phyloP scores from a whole-genome alignment of 768 basidiomycete species.

The Steccherinum ochraceum region DNA sequence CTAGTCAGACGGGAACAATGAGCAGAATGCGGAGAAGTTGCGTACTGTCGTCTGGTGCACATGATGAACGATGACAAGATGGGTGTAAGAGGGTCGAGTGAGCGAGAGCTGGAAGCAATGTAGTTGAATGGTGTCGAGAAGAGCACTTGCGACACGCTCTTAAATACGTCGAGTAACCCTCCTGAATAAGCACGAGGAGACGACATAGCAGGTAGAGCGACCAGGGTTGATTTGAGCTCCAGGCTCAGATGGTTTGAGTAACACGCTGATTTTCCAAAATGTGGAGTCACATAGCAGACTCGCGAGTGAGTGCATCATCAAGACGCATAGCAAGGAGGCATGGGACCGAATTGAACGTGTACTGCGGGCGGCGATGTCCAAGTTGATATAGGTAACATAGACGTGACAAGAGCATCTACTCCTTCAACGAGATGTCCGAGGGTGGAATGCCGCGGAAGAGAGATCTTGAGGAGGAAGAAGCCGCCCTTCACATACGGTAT shows the following conservation, averaged over 20 bases:
- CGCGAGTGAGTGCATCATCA: not conserved
- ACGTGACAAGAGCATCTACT: not conserved
- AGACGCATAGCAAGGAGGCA: not conserved
- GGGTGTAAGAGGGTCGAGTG: too few species aligned
- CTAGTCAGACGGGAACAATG: not conserved
- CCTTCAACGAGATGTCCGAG: not conserved
- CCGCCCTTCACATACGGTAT: not conserved
- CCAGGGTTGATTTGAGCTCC: not conserved
- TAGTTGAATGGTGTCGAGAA: too few species aligned
- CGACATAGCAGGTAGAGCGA: not conserved
- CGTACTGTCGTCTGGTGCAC: constrained; percentile 22
- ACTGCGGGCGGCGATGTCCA: not conserved
- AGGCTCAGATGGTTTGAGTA: not conserved
- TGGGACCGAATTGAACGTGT: not conserved
- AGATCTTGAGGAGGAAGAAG: not conserved
- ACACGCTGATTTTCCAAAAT: not conserved
- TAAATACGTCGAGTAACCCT: not conserved
- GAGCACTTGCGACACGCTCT: too few species aligned
- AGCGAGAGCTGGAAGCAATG: too few species aligned
- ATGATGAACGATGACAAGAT: too few species aligned
- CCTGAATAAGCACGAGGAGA: not conserved
- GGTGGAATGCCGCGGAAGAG: not conserved
- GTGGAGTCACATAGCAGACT: not conserved
- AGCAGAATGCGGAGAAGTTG: not conserved
- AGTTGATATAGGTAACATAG: not conserved